phyloP scores from a whole-genome alignment of 2,329 filamentous ascomycete genomes.

The Hymenoscyphus scutula region DNA sequence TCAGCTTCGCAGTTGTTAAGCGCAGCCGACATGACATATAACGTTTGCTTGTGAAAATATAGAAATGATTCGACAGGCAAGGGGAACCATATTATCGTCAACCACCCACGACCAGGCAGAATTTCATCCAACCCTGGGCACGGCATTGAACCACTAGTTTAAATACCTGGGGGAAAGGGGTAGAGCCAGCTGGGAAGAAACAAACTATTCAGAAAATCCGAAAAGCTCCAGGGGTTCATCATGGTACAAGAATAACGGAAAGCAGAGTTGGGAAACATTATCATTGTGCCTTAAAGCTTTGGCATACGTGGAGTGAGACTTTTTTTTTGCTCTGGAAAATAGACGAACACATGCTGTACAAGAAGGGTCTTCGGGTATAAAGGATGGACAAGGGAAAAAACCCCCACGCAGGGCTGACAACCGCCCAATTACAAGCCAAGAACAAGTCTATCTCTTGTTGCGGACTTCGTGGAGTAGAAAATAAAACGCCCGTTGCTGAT shows the following conservation, averaged over 20 bases:
- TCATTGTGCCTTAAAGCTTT: background rate
- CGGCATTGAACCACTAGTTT: too few species aligned
- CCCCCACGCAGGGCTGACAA: background rate
- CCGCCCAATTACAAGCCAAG: background rate
- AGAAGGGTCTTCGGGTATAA: background rate
- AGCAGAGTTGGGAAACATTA: background rate
- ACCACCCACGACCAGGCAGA: too few species aligned
- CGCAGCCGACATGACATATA: background rate
- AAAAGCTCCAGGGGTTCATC: background rate
- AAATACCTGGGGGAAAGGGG: background rate
- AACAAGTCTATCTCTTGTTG: background rate
- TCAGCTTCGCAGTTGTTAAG: background rate
- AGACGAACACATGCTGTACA: background rate
- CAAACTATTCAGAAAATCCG: background rate
- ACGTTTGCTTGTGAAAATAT: background rate
- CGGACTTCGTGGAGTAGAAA: background rate
- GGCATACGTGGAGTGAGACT: too few species aligned
- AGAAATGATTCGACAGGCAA: too few species aligned
- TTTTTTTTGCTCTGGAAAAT: background rate
- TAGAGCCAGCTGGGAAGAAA: background rate
- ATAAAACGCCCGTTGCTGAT: conserved; percentile 10
- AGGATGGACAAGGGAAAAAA: background rate
- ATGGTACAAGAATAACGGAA: background rate
- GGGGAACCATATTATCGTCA: too few species aligned
- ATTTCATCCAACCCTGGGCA: too few species aligned